Evolutionary conservation across 352 stramenopile genomes (phyloP).

Genomic region (Globisporangium echinulatum): DNA sequence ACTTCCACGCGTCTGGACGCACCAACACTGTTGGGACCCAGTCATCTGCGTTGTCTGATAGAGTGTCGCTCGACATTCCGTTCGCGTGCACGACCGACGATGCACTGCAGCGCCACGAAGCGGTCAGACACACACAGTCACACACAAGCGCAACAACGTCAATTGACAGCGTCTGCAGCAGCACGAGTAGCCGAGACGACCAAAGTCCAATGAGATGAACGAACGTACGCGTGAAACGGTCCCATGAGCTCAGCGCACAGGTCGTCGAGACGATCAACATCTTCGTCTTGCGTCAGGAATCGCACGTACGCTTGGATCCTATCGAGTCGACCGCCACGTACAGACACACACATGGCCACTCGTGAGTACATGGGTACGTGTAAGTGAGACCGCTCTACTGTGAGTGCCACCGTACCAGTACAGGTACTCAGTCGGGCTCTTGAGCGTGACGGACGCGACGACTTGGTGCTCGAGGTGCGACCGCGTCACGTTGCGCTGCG

Average conservation of each 20-base stretch:
- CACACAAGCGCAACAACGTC: no score
- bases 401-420: slow-evolving; percentile 47
- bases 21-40: slow-evolving; percentile 47
- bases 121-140: background rate
- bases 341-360: no score
- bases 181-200: no score
- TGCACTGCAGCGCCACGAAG: background rate
- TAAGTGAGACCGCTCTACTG: no score
- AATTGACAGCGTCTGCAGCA: no score
- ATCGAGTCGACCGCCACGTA: background rate
- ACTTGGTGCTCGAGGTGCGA: slow-evolving; percentile 83
- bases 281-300: slow-evolving; percentile 77
- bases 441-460: slow-evolving; percentile 46
- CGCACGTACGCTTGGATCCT: slow-evolving; percentile 80
- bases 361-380: no score
- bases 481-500: slow-evolving; percentile 77
- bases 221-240: slow-evolving; percentile 50
- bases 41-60: background rate
- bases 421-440: slow-evolving; percentile 71
- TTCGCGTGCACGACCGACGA: background rate
- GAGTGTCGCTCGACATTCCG: background rate
- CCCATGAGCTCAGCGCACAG: slow-evolving; percentile 76
- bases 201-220: background rate
- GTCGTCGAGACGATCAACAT: slow-evolving; percentile 66
- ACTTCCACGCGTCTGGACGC: slow-evolving; percentile 2